A percentile compares a stretch with the other conserved stretches of the same genome.
phyloP scores from a whole-genome alignment of 179 eudicot genomes.

The Spinacia oleracea region DNA sequence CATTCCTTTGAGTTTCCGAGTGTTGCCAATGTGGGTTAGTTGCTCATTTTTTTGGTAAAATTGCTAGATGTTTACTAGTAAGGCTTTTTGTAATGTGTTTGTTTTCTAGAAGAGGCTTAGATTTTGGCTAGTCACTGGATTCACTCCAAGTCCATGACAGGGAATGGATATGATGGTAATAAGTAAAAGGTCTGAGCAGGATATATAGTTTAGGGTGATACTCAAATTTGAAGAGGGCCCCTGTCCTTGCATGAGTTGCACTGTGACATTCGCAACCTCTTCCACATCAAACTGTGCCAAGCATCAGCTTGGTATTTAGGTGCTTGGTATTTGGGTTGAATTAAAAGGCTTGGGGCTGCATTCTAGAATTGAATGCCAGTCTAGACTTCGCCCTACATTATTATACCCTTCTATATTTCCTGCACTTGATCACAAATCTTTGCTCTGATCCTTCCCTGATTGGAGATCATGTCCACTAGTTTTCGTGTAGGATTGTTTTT shows the following conservation, averaged over 20 bases:
- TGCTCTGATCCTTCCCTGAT: constrained; percentile 56
- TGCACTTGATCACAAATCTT: constrained; percentile 54
- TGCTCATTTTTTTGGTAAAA: background rate
- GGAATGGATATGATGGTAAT: constrained; percentile 57
- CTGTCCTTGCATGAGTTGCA: constrained; percentile 65
- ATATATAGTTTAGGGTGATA: constrained; percentile 29
- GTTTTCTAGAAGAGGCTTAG: background rate
- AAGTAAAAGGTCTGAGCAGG: constrained; percentile 80
- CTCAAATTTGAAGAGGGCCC: constrained; percentile 62
- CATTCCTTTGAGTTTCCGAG: too few species aligned
- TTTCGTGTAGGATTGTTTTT: background rate
- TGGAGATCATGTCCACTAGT: background rate
- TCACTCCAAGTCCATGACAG: background rate
- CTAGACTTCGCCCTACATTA: constrained; percentile 66
- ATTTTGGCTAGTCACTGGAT: background rate
- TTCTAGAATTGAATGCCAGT: constrained; percentile 71
- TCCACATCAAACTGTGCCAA: constrained; percentile 43
- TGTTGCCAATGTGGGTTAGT: background rate
- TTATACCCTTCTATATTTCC: constrained; percentile 31
- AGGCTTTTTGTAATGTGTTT: background rate
- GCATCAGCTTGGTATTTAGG: constrained; percentile 42
- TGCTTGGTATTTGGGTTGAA: constrained; percentile 53
- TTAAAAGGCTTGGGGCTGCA: constrained; percentile 75
- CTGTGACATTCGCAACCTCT: constrained; percentile 67
- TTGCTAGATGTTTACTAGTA: background rate